Evolutionary conservation across 306 rosid genomes (phyloP).

Genomic region (Rosa lucieae): DNA sequence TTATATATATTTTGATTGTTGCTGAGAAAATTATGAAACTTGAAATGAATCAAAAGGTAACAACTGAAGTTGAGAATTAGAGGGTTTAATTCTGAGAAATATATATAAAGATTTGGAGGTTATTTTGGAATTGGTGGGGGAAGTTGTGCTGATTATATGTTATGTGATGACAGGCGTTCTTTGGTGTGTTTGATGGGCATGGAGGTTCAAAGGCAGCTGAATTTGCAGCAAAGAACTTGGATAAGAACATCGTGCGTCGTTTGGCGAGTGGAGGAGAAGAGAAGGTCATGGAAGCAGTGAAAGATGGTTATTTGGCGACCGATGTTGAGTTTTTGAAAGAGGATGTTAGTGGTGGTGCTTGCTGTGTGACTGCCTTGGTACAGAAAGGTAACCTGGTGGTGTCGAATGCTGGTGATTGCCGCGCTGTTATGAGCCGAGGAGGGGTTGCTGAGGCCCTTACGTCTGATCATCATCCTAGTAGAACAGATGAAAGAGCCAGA

Average conservation of each 20-base stretch:
- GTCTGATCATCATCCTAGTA: conserved; percentile 41
- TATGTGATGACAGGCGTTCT: conserved; percentile 39
- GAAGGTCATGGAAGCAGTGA: conserved; percentile 39
- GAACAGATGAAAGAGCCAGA: conserved; percentile 42
- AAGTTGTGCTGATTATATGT: conserved; percentile 21
- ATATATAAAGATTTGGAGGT: neutral
- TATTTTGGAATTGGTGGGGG: neutral
- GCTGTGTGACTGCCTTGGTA: conserved; percentile 48
- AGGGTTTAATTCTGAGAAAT: no score
- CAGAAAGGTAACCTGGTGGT: conserved; percentile 38
- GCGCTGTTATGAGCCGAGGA: conserved; percentile 51
- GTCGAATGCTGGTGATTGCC: conserved; percentile 56
- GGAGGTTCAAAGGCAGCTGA: conserved; percentile 54
- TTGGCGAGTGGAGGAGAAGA: conserved; percentile 23
- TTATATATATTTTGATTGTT: neutral
- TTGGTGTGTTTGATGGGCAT: conserved; percentile 63
- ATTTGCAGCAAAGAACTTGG: conserved; percentile 45
- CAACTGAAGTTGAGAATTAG: no score
- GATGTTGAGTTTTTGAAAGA: conserved; percentile 38
- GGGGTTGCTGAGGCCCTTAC: conserved; percentile 55
- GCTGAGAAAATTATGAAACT: neutral
- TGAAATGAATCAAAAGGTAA: neutral
- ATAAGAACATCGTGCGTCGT: conserved; percentile 29
- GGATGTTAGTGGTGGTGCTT: conserved; percentile 39
- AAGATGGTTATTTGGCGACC: conserved; percentile 37